phyloP scores from a whole-genome alignment of 2,329 filamentous ascomycete species.

The Colletotrichum spaethianum region DNA sequence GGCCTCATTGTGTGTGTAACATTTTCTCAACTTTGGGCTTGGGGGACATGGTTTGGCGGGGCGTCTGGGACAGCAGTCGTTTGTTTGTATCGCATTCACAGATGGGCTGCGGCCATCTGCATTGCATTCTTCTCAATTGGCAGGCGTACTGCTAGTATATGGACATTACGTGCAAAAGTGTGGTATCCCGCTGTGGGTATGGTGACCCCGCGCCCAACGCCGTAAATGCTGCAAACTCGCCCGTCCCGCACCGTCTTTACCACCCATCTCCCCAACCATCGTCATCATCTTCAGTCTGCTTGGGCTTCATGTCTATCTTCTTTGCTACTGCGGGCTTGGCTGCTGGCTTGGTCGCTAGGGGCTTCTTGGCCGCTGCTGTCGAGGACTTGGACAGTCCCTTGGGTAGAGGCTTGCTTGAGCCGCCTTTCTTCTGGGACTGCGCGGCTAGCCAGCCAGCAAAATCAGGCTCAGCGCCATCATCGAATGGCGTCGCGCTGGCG shows the following conservation, averaged over 20 bases:
- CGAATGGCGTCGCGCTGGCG: constrained; percentile 69
- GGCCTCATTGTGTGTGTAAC: constrained; percentile 24
- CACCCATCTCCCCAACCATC: constrained; percentile 78
- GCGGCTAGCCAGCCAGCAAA: constrained; percentile 96
- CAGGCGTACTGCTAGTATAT: constrained; percentile 27
- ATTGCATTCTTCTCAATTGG: constrained; percentile 23
- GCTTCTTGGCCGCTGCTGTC: constrained; percentile 56
- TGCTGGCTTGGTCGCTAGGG: constrained; percentile 51
- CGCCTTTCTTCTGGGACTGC: constrained; percentile 81
- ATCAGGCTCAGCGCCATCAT: constrained; percentile 91
- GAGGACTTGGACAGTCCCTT: constrained; percentile 83
- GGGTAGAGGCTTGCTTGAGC: constrained; percentile 75
- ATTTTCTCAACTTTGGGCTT: constrained; percentile 27
- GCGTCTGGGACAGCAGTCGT: constrained; percentile 39
- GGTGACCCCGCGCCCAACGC: constrained; percentile 33
- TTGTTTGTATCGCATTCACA: constrained; percentile 29
- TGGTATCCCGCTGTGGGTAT: constrained; percentile 35
- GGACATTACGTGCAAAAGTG: constrained; percentile 29
- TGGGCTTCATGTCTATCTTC: constrained; percentile 79
- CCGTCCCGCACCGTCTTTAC: constrained; percentile 51
- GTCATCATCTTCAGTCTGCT: constrained; percentile 69
- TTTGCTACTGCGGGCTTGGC: constrained; percentile 67
- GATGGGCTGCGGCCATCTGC: constrained; percentile 33
- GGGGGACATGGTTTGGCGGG: constrained; percentile 40
- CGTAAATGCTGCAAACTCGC: constrained; percentile 31